phyloP scores from a whole-genome alignment of 2,329 filamentous ascomycete genomes.

The Arthroderma uncinatum region DNA sequence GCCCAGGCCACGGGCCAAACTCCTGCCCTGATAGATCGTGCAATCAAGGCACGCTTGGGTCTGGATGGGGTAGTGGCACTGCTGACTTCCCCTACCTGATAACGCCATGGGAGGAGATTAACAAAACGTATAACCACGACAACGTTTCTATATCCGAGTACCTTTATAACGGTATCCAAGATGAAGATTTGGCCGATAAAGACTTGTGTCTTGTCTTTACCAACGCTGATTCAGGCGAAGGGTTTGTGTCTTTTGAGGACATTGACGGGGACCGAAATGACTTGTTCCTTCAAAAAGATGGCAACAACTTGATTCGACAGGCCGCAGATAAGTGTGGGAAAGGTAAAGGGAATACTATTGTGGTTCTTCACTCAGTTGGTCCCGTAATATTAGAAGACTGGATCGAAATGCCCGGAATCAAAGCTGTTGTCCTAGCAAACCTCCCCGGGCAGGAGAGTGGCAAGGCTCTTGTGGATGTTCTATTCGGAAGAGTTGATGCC shows the following conservation, averaged over 20 bases:
- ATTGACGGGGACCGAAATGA: slow-evolving; percentile 45
- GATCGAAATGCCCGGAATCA: slow-evolving; percentile 52
- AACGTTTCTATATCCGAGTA: slow-evolving; percentile 41
- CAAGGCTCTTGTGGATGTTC: slow-evolving; percentile 36
- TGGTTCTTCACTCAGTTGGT: slow-evolving; percentile 77
- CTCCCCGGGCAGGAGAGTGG: slow-evolving; percentile 48
- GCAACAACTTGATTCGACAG: slow-evolving; percentile 59
- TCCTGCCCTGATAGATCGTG: slow-evolving; percentile 52
- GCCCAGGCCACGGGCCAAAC: slow-evolving; percentile 40
- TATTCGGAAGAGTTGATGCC: slow-evolving; percentile 36
- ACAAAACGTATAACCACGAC: slow-evolving; percentile 32
- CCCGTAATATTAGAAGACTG: slow-evolving; percentile 50
- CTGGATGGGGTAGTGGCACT: slow-evolving; percentile 66
- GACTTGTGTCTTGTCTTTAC: slow-evolving; percentile 40
- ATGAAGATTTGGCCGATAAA: slow-evolving; percentile 30
- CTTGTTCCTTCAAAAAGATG: slow-evolving; percentile 60
- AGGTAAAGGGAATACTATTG: slow-evolving; percentile 58
- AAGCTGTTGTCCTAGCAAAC: slow-evolving; percentile 53
- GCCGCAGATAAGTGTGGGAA: slow-evolving; percentile 58
- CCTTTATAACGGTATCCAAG: slow-evolving; percentile 37
- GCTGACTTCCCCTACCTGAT: slow-evolving; percentile 53
- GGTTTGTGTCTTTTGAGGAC: slow-evolving; percentile 42
- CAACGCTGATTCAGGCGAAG: slow-evolving; percentile 40
- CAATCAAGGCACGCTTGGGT: slow-evolving; percentile 55
- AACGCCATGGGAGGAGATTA: slow-evolving; percentile 30